These are phyloP conservation scores for Lasiodiplodia hormozganensis DNA, from an alignment of 2,329 filamentous ascomycete genomes.

Conservation along the genomic window DNA sequence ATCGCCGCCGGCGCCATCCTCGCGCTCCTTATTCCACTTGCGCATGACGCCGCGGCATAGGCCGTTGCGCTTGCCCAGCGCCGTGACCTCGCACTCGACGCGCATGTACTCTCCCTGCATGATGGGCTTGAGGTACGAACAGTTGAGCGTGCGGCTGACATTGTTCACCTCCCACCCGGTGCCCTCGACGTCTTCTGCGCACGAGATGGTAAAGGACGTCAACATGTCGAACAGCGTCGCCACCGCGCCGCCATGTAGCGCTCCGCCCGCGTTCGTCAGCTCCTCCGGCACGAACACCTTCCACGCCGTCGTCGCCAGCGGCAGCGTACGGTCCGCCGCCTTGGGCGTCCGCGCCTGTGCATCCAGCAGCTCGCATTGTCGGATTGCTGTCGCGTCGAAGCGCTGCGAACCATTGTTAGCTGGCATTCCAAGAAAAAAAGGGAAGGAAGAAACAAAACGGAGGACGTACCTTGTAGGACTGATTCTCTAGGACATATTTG, in stretches of 20 bases:
- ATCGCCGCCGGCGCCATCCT: constrained; percentile 43
- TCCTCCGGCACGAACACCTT: constrained; percentile 52
- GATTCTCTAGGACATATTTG: constrained; percentile 30
- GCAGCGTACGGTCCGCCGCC: constrained; percentile 34
- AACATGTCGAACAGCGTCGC: constrained; percentile 63
- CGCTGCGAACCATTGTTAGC: constrained; percentile 33
- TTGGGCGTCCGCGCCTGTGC: constrained; percentile 39
- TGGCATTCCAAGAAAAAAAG: neutral
- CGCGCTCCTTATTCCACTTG: constrained; percentile 36
- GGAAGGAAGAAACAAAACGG: neutral
- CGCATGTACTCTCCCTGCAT: constrained; percentile 48
- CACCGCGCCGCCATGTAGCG: constrained; percentile 62
- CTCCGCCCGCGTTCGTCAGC: constrained; percentile 56
- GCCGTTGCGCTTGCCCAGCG: constrained; percentile 51
- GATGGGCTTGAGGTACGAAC: constrained; percentile 54
- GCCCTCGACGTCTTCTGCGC: constrained; percentile 36
- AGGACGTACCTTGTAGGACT: constrained; percentile 18
- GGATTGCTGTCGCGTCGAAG: constrained; percentile 41
- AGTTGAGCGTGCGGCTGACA: constrained; percentile 52
- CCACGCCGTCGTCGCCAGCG: constrained; percentile 50
- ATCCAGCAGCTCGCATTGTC: constrained; percentile 45
- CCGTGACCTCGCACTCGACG: constrained; percentile 54
- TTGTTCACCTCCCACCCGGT: constrained; percentile 54
- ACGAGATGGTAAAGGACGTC: constrained; percentile 49
- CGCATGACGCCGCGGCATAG: constrained; percentile 51